Evolutionary conservation across 257 asterid species (phyloP).

Genomic region (Scutellaria baicalensis): DNA sequence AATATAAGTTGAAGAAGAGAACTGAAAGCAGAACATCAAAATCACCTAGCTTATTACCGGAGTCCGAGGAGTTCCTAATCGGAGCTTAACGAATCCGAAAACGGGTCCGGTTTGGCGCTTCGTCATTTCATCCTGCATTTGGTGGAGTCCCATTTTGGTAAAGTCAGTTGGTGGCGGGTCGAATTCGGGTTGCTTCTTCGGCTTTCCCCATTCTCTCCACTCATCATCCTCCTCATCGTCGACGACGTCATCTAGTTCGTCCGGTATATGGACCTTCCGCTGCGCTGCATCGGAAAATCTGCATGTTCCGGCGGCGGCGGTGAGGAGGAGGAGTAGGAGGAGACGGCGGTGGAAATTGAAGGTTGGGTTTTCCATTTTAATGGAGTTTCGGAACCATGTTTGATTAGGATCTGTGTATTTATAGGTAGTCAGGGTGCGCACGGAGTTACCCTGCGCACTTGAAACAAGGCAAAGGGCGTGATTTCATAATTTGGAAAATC

Average conservation of each 20-base stretch:
- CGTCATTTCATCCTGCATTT: constrained; percentile 68
- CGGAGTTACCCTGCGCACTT: constrained; percentile 18
- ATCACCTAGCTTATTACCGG: constrained; percentile 31
- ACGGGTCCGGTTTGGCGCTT: constrained; percentile 72
- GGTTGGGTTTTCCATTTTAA: constrained; percentile 21
- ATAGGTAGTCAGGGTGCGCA: constrained; percentile 18
- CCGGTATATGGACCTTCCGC: constrained; percentile 70
- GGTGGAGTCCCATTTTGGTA: constrained; percentile 31
- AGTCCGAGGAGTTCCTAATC: constrained; percentile 57
- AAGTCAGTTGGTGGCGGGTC: constrained; percentile 72
- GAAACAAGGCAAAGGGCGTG: constrained; percentile 2
- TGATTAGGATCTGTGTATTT: not conserved
- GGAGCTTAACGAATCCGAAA: constrained; percentile 91
- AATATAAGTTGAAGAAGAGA: not conserved
- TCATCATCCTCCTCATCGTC: constrained; percentile 84
- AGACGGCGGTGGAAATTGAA: not conserved
- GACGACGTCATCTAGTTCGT: constrained; percentile 75
- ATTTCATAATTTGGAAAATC: not conserved
- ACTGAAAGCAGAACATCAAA: not conserved
- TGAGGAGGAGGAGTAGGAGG: constrained; percentile 23
- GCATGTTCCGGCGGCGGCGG: constrained; percentile 27
- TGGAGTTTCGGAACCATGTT: not conserved
- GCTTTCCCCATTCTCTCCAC: constrained; percentile 82
- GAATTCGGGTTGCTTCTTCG: constrained; percentile 47
- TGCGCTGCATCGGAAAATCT: constrained; percentile 32